Evolutionary conservation across 148 eudicot genomes (phyloP), one percentile per base, ranked within the genome.

Genomic region (Talinum fruticosum): DNA sequence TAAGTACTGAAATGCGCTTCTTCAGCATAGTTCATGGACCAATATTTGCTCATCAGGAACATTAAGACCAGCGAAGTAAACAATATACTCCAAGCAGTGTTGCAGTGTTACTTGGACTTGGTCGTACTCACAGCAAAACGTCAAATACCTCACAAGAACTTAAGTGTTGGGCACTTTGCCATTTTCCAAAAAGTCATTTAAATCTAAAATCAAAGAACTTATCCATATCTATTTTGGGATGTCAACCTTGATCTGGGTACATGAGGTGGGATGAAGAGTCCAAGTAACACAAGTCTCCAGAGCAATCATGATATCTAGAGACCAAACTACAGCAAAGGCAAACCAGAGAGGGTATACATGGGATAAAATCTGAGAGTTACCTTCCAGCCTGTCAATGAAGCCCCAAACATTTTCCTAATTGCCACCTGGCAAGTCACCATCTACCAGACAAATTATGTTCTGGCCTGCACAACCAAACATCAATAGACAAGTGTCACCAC

Each of bases 1-100:
- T 93, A 96, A 71, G 69, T 82, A 54, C 53, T 71, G 49, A 41
- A 37, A 24, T 45, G 47, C 61, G 47, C 61, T 72, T 72, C 5
- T 47, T 72, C n/a, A 23, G 47, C 7, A 32, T 29, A 18, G n/a
- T 45, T 71, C n/a, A 69, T 38, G 0, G 32, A 28, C 33, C 33
- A 33, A 16, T 57, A 51, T 51, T 51, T 2, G 57, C 8, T n/a
- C 23, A 75, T 37, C 41, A 75, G 14, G 47, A 69, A 26, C 30
- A 8, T 28, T 76, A 30, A 16, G 28, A 34, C 66, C 62, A 66
- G 32, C 30, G 0, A 36, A 18, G 49, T 66, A 6, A 21, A 29
- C 13, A 34, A 61, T 62, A 34, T 19, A 35, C 29, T 59, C 29
- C 64, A 16, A 29, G 66, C 32, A 28, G 13, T 37, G 41, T 8